Conservation (phyloP, 2,329 filamentous ascomycete genomes). For the Beauveria varroae region DNA sequence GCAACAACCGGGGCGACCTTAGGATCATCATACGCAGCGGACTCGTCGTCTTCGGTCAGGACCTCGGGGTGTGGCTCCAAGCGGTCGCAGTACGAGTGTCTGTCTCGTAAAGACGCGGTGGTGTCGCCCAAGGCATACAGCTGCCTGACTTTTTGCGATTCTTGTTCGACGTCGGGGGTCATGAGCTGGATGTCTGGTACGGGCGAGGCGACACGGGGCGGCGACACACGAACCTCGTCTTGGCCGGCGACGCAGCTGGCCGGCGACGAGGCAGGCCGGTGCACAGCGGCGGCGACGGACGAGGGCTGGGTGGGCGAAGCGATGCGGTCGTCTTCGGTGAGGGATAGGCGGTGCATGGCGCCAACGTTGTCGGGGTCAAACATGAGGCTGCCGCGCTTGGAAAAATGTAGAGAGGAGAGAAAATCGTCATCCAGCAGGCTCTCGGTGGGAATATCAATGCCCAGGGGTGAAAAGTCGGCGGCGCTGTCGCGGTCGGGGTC, state of each 20-base stretch:
- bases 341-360: constrained; percentile 14
- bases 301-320: constrained; percentile 15
- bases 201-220: constrained; percentile 17
- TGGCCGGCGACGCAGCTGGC: constrained; percentile 22
- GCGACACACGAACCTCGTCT: constrained; percentile 24
- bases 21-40: constrained; percentile 53
- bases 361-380: constrained; percentile 39
- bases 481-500: constrained; percentile 11
- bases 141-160: constrained; percentile 61
- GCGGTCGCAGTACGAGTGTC: constrained; percentile 40
- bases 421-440: constrained; percentile 51
- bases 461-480: constrained; percentile 30
- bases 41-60: constrained; percentile 44
- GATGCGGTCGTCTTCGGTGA: constrained; percentile 16
- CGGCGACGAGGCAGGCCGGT: not conserved
- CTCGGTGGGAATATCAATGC: constrained; percentile 48
- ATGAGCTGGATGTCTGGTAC: constrained; percentile 44
- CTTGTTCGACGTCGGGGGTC: constrained; percentile 49
- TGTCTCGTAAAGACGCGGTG: not conserved
- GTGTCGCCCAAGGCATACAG: constrained; percentile 43
- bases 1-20: constrained; percentile 18
- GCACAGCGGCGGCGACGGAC: not conserved
- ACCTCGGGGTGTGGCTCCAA: constrained; percentile 43
- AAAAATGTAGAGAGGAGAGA: constrained; percentile 50
- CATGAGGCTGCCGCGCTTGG: constrained; percentile 57